A percentile compares a stretch with the other conserved stretches of the same genome.
Evolutionary conservation across 805 yeast genomes (phyloP).

Genomic region (Starmerella cellae): DNA sequence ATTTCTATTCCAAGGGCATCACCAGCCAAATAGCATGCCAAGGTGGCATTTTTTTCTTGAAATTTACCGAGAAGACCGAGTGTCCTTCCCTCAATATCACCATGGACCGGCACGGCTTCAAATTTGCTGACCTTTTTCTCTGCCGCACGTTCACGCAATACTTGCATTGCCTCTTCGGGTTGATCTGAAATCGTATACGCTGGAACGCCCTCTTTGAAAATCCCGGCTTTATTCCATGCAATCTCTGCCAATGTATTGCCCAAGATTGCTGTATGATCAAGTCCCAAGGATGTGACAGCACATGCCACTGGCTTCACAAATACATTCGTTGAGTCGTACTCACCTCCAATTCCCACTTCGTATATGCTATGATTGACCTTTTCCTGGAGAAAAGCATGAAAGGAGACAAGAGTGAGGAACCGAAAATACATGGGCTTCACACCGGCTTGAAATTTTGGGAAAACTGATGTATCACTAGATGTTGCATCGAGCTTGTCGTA

Average conservation of each 20-base stretch:
- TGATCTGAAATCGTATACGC: slow-evolving; percentile 55
- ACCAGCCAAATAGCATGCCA: slow-evolving; percentile 61
- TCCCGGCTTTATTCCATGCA: slow-evolving; percentile 95
- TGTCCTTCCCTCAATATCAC: slow-evolving; percentile 26
- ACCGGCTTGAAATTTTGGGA: slow-evolving; percentile 62
- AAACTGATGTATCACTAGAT: slow-evolving; percentile 39
- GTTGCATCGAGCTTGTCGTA: slow-evolving; percentile 68
- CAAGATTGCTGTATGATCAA: slow-evolving; percentile 77
- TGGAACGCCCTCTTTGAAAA: slow-evolving; percentile 53
- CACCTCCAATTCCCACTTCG: slow-evolving; percentile 98
- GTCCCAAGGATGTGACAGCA: slow-evolving; percentile 76
- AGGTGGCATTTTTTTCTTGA: slow-evolving; percentile 73
- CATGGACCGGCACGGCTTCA: slow-evolving; percentile 38
- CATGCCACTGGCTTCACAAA: slow-evolving; percentile 67
- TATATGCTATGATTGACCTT: slow-evolving; percentile 87
- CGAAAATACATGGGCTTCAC: slow-evolving; percentile 88
- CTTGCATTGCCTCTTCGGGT: slow-evolving; percentile 35
- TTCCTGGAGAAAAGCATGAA: slow-evolving; percentile 78
- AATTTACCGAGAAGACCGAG: slow-evolving; percentile 50
- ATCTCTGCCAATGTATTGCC: slow-evolving; percentile 81
- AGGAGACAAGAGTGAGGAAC: slow-evolving; percentile 74
- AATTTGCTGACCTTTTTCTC: slow-evolving; percentile 42
- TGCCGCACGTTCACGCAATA: slow-evolving; percentile 48
- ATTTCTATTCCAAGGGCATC: slow-evolving; percentile 31
- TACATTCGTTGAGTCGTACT: slow-evolving; percentile 89